Conservation (phyloP, 2,329 filamentous ascomycete species). For the Hymenoscyphus fructigenus region DNA sequence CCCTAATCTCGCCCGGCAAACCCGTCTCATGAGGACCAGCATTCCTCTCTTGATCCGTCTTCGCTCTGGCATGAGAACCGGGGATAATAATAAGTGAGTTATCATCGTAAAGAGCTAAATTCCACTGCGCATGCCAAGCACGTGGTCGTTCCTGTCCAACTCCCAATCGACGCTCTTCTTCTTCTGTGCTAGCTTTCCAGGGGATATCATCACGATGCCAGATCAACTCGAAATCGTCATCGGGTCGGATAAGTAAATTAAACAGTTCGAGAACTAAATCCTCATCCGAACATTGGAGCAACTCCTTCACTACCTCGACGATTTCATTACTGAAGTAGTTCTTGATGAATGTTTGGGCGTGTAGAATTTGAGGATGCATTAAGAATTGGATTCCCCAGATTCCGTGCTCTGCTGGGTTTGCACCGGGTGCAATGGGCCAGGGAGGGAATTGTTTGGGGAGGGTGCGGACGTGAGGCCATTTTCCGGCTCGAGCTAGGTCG, state of each 20-base stretch:
- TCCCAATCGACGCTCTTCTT: conserved; percentile 62
- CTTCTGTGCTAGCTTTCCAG: conserved; percentile 60
- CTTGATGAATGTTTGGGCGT: conserved; percentile 59
- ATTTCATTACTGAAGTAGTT: conserved; percentile 72
- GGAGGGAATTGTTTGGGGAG: conserved; percentile 90
- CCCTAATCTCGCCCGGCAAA: conserved; percentile 63
- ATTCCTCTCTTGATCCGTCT: conserved; percentile 67
- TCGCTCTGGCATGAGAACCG: conserved; percentile 68
- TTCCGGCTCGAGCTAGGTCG: conserved; percentile 61
- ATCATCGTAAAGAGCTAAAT: conserved; percentile 77
- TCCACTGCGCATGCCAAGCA: conserved; percentile 81
- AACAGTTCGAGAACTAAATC: conserved; percentile 83
- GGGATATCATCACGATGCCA: conserved; percentile 88
- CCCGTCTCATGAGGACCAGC: conserved; percentile 63
- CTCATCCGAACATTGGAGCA: conserved; percentile 58
- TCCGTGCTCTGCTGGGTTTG: conserved; percentile 51
- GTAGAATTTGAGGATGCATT: conserved; percentile 69
- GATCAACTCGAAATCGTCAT: conserved; percentile 67
- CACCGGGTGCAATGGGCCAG: conserved; percentile 54
- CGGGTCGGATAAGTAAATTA: conserved; percentile 79
- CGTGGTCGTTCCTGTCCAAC: conserved; percentile 41
- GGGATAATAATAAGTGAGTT: conserved; percentile 73
- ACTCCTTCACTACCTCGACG: conserved; percentile 60
- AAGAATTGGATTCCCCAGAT: conserved; percentile 93
- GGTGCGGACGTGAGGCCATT: conserved; percentile 80